phyloP scores from a whole-genome alignment of 139 green algal species.

The Haematococcus lacustris region DNA sequence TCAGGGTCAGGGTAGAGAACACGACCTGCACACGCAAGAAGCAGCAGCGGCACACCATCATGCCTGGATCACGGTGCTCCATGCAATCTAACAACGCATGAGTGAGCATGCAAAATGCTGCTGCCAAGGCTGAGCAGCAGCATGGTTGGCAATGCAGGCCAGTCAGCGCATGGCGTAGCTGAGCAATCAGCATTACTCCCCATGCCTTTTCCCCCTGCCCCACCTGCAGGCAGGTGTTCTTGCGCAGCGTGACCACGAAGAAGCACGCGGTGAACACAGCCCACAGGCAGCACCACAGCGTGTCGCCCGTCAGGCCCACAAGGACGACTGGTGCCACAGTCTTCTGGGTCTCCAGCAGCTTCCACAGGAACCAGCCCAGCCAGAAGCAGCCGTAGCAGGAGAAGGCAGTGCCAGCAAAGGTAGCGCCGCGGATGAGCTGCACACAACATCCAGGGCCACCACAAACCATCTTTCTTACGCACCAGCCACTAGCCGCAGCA shows the following conservation, averaged over 20 bases:
- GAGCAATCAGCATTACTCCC: too few species aligned
- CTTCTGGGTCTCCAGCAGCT: slow-evolving; percentile 9
- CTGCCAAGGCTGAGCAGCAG: too few species aligned
- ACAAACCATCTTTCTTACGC: neutral
- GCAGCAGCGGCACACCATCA: too few species aligned
- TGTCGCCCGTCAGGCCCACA: slow-evolving; percentile 13
- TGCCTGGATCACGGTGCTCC: too few species aligned
- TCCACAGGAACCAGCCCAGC: slow-evolving; percentile 42
- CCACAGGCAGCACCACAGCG: slow-evolving; percentile 49
- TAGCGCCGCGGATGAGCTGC: slow-evolving; percentile 59
- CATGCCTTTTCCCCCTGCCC: too few species aligned
- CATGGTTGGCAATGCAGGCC: too few species aligned
- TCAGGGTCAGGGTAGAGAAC: slow-evolving; percentile 45
- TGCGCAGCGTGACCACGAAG: slow-evolving; percentile 43
- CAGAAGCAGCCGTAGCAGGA: slow-evolving; percentile 60
- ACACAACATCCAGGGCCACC: neutral
- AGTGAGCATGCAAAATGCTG: neutral
- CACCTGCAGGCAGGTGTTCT: slow-evolving; percentile 39
- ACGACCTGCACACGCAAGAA: too few species aligned
- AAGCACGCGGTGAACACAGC: slow-evolving; percentile 48
- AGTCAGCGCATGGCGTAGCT: too few species aligned
- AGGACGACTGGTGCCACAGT: neutral
- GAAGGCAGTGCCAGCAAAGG: slow-evolving; percentile 63
- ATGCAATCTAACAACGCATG: neutral
- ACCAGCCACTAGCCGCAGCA: neutral